Conservation (phyloP, 805 yeast genomes). For the Vanderwaltozyma yarrowii region DNA sequence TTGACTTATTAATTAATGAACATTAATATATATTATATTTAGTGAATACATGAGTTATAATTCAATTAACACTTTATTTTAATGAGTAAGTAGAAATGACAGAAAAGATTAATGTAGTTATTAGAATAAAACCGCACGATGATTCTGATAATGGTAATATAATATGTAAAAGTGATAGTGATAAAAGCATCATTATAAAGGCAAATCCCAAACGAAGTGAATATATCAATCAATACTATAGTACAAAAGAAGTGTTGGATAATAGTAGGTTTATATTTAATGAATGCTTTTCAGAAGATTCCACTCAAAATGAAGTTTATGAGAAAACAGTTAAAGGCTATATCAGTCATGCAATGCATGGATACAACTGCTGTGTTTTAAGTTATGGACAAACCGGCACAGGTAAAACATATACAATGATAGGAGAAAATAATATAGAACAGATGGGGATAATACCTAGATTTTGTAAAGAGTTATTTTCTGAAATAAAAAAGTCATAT, state of each 20-base stretch:
- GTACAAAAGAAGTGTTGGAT: conserved; percentile 31
- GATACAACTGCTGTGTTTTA: conserved; percentile 83
- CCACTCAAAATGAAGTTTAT: conserved; percentile 41
- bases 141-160: background rate
- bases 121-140: background rate
- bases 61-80: no score
- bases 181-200: background rate
- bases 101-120: background rate
- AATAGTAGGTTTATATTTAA: conserved; percentile 50
- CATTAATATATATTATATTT: no score
- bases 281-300: conserved; percentile 43
- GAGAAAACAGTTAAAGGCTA: conserved; percentile 37
- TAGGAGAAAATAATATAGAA: conserved; percentile 41
- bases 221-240: no score
- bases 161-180: conserved; percentile 19
- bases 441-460: conserved; percentile 60
- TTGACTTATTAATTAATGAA: no score
- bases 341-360: conserved; percentile 61
- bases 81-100: background rate
- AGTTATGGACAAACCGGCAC: conserved; percentile 97
- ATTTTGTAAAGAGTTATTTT: conserved; percentile 44
- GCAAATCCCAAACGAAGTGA: no score
- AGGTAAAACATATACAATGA: conserved; percentile 91
- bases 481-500: conserved; percentile 28
- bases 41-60: no score